phyloP scores from a whole-genome alignment of 2,329 filamentous ascomycete genomes.

The Aspergillus spinulosporus region DNA sequence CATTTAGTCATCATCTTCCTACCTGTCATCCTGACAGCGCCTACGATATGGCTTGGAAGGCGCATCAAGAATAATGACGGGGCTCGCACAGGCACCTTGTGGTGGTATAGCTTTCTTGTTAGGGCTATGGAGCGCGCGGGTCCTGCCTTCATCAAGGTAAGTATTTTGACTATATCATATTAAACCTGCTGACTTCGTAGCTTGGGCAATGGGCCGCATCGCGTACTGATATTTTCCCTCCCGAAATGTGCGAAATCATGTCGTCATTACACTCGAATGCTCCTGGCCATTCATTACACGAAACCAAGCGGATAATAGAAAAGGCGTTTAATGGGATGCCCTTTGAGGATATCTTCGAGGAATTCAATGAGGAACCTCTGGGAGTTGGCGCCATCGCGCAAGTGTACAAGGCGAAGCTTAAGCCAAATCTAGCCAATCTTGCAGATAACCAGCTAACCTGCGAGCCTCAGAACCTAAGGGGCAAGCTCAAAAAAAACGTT shows the following conservation, averaged over 20 bases:
- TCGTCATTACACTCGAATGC: constrained; percentile 93
- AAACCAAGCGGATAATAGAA: constrained; percentile 76
- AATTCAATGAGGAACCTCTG: constrained; percentile 85
- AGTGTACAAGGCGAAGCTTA: constrained; percentile 93
- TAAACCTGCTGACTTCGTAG: constrained; percentile 42
- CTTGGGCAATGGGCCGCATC: constrained; percentile 98
- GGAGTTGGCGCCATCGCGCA: constrained; percentile 96
- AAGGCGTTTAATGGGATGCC: constrained; percentile 75
- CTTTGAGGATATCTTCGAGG: constrained; percentile 93
- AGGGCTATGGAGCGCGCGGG: constrained; percentile 88
- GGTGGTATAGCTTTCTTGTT: constrained; percentile 93
- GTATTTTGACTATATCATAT: not conserved
- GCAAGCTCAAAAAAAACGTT: constrained; percentile 76
- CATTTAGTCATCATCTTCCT: constrained; percentile 87
- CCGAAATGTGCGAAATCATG: constrained; percentile 88
- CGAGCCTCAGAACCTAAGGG: constrained; percentile 59
- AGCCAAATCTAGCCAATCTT: constrained; percentile 69
- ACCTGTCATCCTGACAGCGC: constrained; percentile 78
- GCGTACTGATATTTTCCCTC: constrained; percentile 92
- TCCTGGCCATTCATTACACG: constrained; percentile 80
- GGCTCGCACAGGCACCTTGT: constrained; percentile 78
- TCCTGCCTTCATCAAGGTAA: constrained; percentile 93
- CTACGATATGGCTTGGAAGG: constrained; percentile 75
- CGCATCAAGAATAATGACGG: constrained; percentile 65
- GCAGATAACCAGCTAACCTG: constrained; percentile 58